A percentile compares a stretch with the other conserved stretches of the same genome.
phyloP scores from a whole-genome alignment of 1,284 basidiomycete genomes.

The Ustilago vetiveriae region DNA sequence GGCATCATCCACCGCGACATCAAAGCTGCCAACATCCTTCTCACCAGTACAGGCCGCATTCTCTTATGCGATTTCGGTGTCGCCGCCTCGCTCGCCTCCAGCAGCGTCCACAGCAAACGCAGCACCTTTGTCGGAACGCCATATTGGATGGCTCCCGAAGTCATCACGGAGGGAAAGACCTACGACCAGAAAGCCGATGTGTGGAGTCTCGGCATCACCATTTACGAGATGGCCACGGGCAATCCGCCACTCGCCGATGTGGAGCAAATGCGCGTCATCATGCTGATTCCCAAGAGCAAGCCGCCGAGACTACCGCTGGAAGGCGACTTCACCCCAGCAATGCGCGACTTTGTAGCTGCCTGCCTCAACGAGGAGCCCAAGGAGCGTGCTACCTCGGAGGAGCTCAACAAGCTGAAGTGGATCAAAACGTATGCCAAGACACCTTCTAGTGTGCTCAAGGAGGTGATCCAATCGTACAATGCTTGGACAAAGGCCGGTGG shows the following conservation, averaged over 20 bases:
- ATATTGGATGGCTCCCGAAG: conserved; percentile 63
- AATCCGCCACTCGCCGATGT: conserved; percentile 56
- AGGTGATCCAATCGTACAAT: conserved; percentile 80
- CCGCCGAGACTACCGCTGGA: conserved; percentile 82
- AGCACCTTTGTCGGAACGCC: conserved; percentile 56
- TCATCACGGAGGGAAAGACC: conserved; percentile 68
- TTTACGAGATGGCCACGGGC: conserved; percentile 58
- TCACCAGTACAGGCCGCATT: conserved; percentile 49
- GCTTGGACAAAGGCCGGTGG: conserved; percentile 82
- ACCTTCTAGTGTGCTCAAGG: conserved; percentile 75
- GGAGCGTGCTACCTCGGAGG: conserved; percentile 87
- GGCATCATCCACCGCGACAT: conserved; percentile 59
- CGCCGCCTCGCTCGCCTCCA: conserved; percentile 83
- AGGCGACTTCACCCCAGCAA: conserved; percentile 79
- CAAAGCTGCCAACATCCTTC: conserved; percentile 55
- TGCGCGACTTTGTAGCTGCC: conserved; percentile 86
- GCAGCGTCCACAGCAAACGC: conserved; percentile 69
- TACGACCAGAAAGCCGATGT: conserved; percentile 59
- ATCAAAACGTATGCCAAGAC: conserved; percentile 81
- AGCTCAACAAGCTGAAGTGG: conserved; percentile 90
- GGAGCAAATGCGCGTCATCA: conserved; percentile 86
- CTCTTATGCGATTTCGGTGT: conserved; percentile 60
- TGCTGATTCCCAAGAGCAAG: conserved; percentile 86
- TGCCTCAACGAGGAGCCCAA: conserved; percentile 85
- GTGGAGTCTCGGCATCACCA: conserved; percentile 54